Base-by-base conservation (phyloP, 306 rosid species). In the Dryas alaskensis region DNA sequence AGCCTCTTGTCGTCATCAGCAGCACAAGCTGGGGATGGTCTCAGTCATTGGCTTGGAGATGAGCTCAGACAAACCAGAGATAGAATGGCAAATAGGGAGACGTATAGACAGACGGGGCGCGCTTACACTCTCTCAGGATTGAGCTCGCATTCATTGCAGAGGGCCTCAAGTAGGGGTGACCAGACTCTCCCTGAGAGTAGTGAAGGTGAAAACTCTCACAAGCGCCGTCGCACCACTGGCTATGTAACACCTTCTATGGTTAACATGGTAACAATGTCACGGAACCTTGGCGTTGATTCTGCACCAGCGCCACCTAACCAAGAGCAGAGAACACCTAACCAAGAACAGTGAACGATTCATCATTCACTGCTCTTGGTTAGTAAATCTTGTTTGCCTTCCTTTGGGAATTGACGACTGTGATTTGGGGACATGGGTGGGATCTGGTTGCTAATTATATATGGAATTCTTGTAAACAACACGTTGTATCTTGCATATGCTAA, bases 1-100 rank as follows among this genome's bases (percentile, higher is more conserved):
- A 40, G 39, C 5, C 8, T 69, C 7, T 17, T 69, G 40, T 4
- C 73, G 16, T 39, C 73, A 39, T 9, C 49, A 3, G 73, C 73
- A 69, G n/a, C 62, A 14, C 73, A 39, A 69, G 49, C 73, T n/a
- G 73, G 62, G 40, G 73, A 69, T n/a, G 49, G 50, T 40, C 73
- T 16, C 0, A 51, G 39, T 52, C 39, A 39, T 40, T 69, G 45
- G 62, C 45, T 69, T 10, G 73, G 51, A 69, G 58, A 61, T 69
- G 73, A 69, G 73, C 73, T 69, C 39, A n/a, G 37, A 51, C 60
- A 68, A 51, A 27, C 51, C 60, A 68, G 43, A 9, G 31, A 68
- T 13, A 51, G 62, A 53, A 69, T 69, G 62, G 50, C 73, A 12
- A 37, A 37, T 40, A 52, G n/a, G 62, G n/a, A 69, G 5, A 52